phyloP scores from a whole-genome alignment of 2,329 filamentous ascomycete genomes.

The Calonectria hongkongensis region DNA sequence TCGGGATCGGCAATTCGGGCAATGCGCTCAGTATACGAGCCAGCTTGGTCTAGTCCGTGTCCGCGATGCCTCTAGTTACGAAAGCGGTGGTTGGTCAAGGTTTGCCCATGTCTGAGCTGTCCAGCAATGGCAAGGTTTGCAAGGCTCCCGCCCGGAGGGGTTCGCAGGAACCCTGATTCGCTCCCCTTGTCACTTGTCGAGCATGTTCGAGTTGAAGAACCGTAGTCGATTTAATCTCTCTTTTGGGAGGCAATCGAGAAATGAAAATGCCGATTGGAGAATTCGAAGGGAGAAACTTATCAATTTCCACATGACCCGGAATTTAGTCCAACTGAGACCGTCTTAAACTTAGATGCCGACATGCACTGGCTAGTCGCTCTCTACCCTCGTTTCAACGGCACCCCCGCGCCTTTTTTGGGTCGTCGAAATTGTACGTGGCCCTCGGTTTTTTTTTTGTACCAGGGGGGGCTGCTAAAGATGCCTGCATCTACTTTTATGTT shows the following conservation, averaged over 20 bases:
- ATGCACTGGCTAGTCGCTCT: slow-evolving; percentile 3
- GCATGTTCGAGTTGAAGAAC: background rate
- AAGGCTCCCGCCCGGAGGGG: slow-evolving; percentile 20
- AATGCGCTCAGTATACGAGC: slow-evolving; percentile 1
- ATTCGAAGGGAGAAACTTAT: background rate
- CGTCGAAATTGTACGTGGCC: background rate
- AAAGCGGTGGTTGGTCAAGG: slow-evolving; percentile 10
- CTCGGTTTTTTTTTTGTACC: background rate
- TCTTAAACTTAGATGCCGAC: slow-evolving; percentile 17
- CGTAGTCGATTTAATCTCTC: slow-evolving; percentile 13
- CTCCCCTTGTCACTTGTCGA: background rate
- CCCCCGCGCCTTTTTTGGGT: background rate
- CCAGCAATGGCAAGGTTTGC: slow-evolving; percentile 3
- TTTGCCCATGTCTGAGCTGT: slow-evolving; percentile 10
- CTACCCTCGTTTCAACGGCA: slow-evolving; percentile 4
- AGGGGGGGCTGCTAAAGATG: no score
- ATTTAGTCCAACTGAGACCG: slow-evolving; percentile 6
- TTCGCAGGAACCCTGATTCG: slow-evolving; percentile 19
- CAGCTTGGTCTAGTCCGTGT: background rate
- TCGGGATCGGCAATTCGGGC: slow-evolving; percentile 5
- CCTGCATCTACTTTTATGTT: no score
- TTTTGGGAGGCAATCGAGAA: slow-evolving; percentile 13
- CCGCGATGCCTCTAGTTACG: slow-evolving; percentile 5
- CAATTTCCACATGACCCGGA: slow-evolving; percentile 25
- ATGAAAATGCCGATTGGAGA: slow-evolving; percentile 25